A percentile compares a stretch with the other conserved stretches of the same genome.
These are phyloP conservation scores for Raphanus hybrid DNA, from an alignment of 441 rosid genomes.

Conservation along the genomic window DNA sequence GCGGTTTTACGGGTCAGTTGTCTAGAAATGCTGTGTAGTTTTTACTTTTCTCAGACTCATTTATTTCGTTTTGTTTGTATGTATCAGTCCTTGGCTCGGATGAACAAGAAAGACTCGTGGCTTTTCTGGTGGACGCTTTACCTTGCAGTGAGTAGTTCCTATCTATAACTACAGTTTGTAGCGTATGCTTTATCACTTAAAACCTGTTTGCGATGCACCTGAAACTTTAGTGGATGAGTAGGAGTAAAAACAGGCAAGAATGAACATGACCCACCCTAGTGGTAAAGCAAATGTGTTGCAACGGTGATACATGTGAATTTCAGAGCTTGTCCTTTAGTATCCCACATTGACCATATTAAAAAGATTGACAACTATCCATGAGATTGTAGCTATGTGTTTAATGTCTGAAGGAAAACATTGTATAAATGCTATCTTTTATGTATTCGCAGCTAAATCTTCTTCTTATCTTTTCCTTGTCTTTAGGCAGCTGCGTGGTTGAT, in stretches of 20 bases:
- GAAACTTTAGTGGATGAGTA: constrained; percentile 12
- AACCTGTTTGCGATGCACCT: background rate
- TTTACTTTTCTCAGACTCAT: background rate
- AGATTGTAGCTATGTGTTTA: constrained; percentile 16
- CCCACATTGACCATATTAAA: background rate
- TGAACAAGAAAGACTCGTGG: constrained; percentile 99
- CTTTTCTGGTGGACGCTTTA: constrained; percentile 83
- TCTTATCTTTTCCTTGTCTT: constrained; percentile 7
- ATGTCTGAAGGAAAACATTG: background rate
- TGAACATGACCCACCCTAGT: constrained; percentile 22
- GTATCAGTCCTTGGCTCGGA: constrained; percentile 81
- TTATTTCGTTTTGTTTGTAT: constrained; percentile 10
- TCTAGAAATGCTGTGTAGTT: background rate
- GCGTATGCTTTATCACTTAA: too few species aligned
- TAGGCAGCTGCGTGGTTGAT: constrained; percentile 89
- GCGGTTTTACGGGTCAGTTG: background rate
- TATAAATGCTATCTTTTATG: background rate
- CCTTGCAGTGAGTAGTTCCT: too few species aligned
- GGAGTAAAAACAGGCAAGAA: constrained; percentile 10
- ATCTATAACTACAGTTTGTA: too few species aligned
- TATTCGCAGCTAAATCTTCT: too few species aligned
- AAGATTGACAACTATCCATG: constrained; percentile 17
- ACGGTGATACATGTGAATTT: background rate
- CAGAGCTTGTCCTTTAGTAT: background rate
- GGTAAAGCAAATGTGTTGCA: background rate